A percentile compares a stretch with the other conserved stretches of the same genome.
These are phyloP conservation scores for Aurantiochytrium sp. DNA, from an alignment of 108 stramenopile genomes.

Conservation along the genomic window DNA sequence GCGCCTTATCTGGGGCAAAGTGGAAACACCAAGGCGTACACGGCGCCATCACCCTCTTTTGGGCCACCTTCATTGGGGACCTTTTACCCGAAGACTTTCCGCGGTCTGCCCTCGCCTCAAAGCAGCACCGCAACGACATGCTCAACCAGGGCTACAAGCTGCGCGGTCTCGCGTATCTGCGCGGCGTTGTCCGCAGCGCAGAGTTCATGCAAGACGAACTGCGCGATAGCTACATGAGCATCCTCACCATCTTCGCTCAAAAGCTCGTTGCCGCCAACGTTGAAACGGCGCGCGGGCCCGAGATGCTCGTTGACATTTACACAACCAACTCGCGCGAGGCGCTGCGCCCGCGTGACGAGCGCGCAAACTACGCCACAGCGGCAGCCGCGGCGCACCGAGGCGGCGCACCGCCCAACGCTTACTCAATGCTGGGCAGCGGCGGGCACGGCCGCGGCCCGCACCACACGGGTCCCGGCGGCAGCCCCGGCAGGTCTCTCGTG, in stretches of 20 bases:
- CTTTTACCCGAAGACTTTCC: neutral
- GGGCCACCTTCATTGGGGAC: neutral
- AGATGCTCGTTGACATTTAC: neutral
- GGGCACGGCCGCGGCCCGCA: too few species aligned
- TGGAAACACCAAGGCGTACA: conserved; percentile 24
- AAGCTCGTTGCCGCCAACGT: neutral
- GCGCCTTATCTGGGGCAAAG: neutral
- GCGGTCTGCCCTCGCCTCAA: neutral
- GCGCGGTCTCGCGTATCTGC: neutral
- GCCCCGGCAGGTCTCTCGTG: neutral
- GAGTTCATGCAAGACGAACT: neutral
- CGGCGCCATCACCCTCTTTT: neutral
- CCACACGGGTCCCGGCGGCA: too few species aligned
- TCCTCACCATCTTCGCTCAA: neutral
- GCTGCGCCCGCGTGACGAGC: neutral
- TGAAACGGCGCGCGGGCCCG: neutral
- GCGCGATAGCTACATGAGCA: neutral
- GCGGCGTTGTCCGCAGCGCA: neutral
- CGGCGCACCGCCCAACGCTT: too few species aligned
- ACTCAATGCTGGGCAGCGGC: too few species aligned
- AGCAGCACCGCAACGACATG: neutral
- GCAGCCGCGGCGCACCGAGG: neutral
- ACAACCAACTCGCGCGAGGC: neutral
- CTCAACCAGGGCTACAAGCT: neutral
- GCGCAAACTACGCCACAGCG: neutral